Conservation (phyloP, 768 basidiomycete species). For the Boletus fagicola region DNA sequence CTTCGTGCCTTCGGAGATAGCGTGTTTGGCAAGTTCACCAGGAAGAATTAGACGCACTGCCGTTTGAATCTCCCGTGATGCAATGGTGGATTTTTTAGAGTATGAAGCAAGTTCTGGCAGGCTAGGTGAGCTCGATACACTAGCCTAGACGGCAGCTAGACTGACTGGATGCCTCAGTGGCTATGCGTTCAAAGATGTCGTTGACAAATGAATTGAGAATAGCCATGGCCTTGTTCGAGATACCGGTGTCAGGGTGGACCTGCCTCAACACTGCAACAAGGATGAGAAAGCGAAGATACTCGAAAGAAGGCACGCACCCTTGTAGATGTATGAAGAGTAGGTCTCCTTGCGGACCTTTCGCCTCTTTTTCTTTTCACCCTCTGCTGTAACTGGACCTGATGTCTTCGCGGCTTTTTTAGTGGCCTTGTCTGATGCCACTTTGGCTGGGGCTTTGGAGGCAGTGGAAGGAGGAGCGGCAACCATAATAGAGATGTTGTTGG, state of each 20-base stretch:
- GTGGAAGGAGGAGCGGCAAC: slow-evolving; percentile 55
- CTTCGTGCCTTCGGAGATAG: slow-evolving; percentile 93
- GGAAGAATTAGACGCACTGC: slow-evolving; percentile 93
- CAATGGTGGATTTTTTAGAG: slow-evolving; percentile 99
- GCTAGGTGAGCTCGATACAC: neutral
- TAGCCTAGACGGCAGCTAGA: slow-evolving; percentile 3
- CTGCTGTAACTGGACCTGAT: slow-evolving; percentile 48
- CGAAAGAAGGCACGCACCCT: slow-evolving; percentile 45
- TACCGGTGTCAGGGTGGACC: slow-evolving; percentile 98
- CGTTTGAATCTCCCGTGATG: slow-evolving; percentile 97
- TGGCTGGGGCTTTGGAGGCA: slow-evolving; percentile 44
- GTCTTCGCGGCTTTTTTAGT: slow-evolving; percentile 61
- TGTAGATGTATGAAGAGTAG: slow-evolving; percentile 94
- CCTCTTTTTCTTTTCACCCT: slow-evolving; percentile 84
- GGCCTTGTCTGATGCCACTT: slow-evolving; percentile 37
- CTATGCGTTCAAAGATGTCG: slow-evolving; percentile 92
- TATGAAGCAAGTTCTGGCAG: slow-evolving; percentile 86
- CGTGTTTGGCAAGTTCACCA: slow-evolving; percentile 97
- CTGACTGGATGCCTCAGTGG: slow-evolving; percentile 84
- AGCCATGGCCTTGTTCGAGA: slow-evolving; percentile 96
- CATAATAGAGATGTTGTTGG: slow-evolving; percentile 39
- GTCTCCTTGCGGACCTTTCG: slow-evolving; percentile 90
- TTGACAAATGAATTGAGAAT: slow-evolving; percentile 93
- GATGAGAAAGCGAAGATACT: neutral
- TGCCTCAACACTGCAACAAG: slow-evolving; percentile 77